Evolutionary conservation across 2,329 filamentous ascomycete species (phyloP).

Genomic region (Paraconiothyrium brasiliense): DNA sequence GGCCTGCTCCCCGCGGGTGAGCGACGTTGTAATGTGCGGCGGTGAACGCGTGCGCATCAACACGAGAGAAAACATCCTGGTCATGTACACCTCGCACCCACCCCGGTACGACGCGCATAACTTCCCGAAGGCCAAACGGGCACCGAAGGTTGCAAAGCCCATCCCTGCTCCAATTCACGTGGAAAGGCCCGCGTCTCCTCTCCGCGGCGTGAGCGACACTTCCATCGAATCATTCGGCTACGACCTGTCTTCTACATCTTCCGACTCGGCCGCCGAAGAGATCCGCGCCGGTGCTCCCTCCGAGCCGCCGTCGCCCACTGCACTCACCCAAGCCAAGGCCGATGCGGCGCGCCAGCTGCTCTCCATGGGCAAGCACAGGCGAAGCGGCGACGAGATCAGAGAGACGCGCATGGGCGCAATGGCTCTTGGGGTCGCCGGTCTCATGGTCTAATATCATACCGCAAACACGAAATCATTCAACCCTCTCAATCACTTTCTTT

Average conservation of each 20-base stretch:
- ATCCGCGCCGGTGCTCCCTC: conserved; percentile 32
- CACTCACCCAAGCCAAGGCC: conserved; percentile 32
- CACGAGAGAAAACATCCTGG: conserved; percentile 52
- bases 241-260: conserved; percentile 38
- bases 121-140: conserved; percentile 41
- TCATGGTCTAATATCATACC: conserved; percentile 32
- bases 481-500: conserved; percentile 1
- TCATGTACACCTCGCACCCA: conserved; percentile 54
- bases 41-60: conserved; percentile 57
- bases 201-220: conserved; percentile 41
- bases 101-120: conserved; percentile 55
- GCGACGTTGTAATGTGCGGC: conserved; percentile 55
- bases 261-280: conserved; percentile 34
- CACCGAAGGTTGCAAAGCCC: conserved; percentile 19
- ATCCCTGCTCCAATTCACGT: conserved; percentile 13
- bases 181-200: conserved; percentile 37
- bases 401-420: conserved; percentile 34
- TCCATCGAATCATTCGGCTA: conserved; percentile 45
- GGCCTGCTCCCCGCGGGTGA: conserved; percentile 55
- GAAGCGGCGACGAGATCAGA: conserved; percentile 31
- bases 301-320: conserved; percentile 39
- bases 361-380: conserved; percentile 32
- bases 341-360: conserved; percentile 33
- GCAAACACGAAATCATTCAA: not conserved
- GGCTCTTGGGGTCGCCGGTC: conserved; percentile 30